Evolutionary conservation across 1,139 yeast species (phyloP).

Genomic region (Kodamaea fungicola): DNA sequence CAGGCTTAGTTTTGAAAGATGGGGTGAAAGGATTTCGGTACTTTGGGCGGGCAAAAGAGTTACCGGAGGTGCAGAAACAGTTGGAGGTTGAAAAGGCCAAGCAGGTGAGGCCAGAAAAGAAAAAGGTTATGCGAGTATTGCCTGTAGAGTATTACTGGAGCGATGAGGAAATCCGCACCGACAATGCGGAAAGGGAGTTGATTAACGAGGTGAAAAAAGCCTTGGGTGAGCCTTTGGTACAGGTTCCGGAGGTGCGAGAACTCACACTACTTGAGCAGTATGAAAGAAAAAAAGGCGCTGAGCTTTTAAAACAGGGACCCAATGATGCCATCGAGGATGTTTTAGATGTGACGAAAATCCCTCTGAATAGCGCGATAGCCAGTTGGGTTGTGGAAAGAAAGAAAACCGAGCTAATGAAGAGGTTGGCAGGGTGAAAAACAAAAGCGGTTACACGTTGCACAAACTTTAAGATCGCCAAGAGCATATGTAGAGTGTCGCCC

Average conservation of each 20-base stretch:
- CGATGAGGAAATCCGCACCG: slow-evolving; percentile 13
- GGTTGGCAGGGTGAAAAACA: slow-evolving; percentile 16
- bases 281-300: slow-evolving; percentile 21
- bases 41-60: slow-evolving; percentile 79
- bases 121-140: too few relatives aligned
- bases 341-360: slow-evolving; percentile 25
- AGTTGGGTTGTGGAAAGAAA: slow-evolving; percentile 44
- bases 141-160: neutral
- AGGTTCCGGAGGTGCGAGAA: neutral
- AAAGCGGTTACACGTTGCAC: too few relatives aligned
- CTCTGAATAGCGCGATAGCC: slow-evolving; percentile 41
- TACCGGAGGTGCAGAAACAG: slow-evolving; percentile 68
- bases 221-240: neutral
- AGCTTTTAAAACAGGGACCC: slow-evolving; percentile 12
- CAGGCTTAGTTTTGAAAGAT: slow-evolving; percentile 20
- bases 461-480: too few relatives aligned
- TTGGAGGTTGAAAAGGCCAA: slow-evolving; percentile 23
- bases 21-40: slow-evolving; percentile 57
- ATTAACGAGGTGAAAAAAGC: slow-evolving; percentile 4
- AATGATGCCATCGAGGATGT: slow-evolving; percentile 1
- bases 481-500: neutral
- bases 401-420: slow-evolving; percentile 40
- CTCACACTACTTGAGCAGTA: slow-evolving; percentile 14
- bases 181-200: slow-evolving; percentile 7
- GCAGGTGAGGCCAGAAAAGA: slow-evolving; percentile 9